Evolutionary conservation across 2,329 filamentous ascomycete species (phyloP).

Genomic region (Drechslerella coelobrocha): DNA sequence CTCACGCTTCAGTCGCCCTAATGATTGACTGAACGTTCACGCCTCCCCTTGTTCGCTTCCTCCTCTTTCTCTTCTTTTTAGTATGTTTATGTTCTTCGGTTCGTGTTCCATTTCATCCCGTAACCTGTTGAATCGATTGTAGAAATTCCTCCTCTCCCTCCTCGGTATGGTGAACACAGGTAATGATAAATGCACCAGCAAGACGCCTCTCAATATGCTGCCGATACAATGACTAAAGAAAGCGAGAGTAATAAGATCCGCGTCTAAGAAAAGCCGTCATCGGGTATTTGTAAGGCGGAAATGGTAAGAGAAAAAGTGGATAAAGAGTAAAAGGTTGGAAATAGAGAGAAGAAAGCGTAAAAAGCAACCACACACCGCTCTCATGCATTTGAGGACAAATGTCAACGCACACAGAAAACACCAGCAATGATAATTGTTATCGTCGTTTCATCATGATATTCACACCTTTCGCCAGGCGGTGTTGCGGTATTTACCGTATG

Average conservation of each 20-base stretch:
- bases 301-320: slow-evolving; percentile 8
- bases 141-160: slow-evolving; percentile 3
- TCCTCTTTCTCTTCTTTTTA: neutral
- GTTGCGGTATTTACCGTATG: slow-evolving; percentile 46
- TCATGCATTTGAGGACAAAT: slow-evolving; percentile 37
- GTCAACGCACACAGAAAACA: slow-evolving; percentile 24
- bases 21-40: neutral
- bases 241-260: slow-evolving; percentile 8
- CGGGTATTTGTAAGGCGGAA: slow-evolving; percentile 25
- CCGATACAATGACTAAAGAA: slow-evolving; percentile 14
- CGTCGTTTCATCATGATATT: neutral
- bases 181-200: slow-evolving; percentile 5
- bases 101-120: neutral
- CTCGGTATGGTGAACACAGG: slow-evolving; percentile 4
- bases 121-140: neutral
- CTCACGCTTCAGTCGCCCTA: neutral
- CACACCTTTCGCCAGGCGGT: slow-evolving; percentile 44
- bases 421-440: slow-evolving; percentile 8
- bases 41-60: neutral
- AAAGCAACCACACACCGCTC: slow-evolving; percentile 36
- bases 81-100: neutral
- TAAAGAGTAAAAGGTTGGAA: neutral
- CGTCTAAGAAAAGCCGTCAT: slow-evolving; percentile 22
- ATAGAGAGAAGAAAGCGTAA: slow-evolving; percentile 3
- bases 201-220: slow-evolving; percentile 16